Evolutionary conservation across 176 grass and related monocot species (phyloP), one percentile per base, ranked within the genome.

Genomic region (Aegilops speltoides): DNA sequence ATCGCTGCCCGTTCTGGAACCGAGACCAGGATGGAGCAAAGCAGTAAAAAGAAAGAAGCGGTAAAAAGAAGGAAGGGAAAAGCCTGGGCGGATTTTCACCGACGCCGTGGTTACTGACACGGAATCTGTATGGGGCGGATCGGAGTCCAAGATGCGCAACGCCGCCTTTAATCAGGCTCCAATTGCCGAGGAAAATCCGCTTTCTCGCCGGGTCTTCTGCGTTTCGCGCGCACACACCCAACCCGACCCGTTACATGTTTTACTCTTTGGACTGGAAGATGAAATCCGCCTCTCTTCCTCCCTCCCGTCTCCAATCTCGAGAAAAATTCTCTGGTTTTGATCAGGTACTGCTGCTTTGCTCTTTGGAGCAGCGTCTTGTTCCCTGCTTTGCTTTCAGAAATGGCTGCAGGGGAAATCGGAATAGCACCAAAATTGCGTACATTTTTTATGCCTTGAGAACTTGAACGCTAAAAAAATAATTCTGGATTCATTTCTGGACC

Each of bases 111-210:
- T 24, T 59, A 3, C 3, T 70, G 48, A 59, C 43, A 48, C 48
- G 17, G 73, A 69, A 83, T 84, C 81, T 63, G 85, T 20, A 40
- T 73, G 40, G 79, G 73, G 14, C 80, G 64, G 37, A 84, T 79
- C 57, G 41, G 17, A 54, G 82, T 84, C 41, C 88, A 78, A 81
- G 52, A 38, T 75, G 85, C 76, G 62, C 70, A 64, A 77, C 29
- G 19, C 9, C 34, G 16, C 70, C 90, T 95, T 95, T 92, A 90
- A 95, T 84, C 88, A 71, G 81, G 88, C 90, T 93, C 81, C 89
- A 64, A 61, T 46, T 82, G 89, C 84, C 85, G 93, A 95, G 84
- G 66, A 87, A 89, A 91, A 91, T 80, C 84, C 72, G 77, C 86
- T 85, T 92, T 93, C 50, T 37, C 71, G 60, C 31, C 72, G 38